Evolutionary conservation across 164 flowering plant genomes (phyloP).

Genomic region (Taxillus chinensis): DNA sequence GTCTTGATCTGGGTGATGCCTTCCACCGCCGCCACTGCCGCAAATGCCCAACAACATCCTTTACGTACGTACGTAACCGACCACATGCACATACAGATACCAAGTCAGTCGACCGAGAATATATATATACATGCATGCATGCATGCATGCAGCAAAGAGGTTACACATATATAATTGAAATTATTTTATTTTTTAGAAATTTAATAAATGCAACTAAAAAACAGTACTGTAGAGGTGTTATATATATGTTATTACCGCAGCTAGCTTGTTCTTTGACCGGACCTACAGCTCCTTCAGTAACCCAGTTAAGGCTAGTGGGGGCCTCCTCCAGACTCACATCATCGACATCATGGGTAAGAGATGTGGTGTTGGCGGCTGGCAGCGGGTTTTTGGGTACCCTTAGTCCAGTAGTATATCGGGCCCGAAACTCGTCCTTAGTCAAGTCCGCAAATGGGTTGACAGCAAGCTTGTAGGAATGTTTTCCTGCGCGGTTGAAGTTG

Average conservation of each 20-base stretch:
- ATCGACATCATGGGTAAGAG: too few species aligned
- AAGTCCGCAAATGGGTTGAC: not conserved
- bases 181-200: too few species aligned
- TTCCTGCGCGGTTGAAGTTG: not conserved
- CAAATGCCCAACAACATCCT: not conserved
- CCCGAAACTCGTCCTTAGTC: not conserved
- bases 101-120: too few species aligned
- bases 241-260: not conserved
- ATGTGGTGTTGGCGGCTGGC: not conserved
- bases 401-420: not conserved
- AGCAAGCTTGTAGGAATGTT: not conserved
- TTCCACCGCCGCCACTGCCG: not conserved
- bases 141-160: too few species aligned
- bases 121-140: too few species aligned
- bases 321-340: not conserved
- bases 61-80: too few species aligned
- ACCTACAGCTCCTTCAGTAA: not conserved
- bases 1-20: not conserved
- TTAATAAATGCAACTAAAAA: too few species aligned
- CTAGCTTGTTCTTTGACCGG: not conserved
- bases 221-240: too few species aligned
- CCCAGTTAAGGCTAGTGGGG: not conserved
- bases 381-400: not conserved
- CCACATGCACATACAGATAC: too few species aligned
- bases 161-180: too few species aligned